A percentile compares a stretch with the other conserved stretches of the same genome.
These are phyloP conservation scores for Pseudogymnoascus sp. DNA, from an alignment of 2,329 filamentous ascomycete genomes.

Conservation along the genomic window DNA sequence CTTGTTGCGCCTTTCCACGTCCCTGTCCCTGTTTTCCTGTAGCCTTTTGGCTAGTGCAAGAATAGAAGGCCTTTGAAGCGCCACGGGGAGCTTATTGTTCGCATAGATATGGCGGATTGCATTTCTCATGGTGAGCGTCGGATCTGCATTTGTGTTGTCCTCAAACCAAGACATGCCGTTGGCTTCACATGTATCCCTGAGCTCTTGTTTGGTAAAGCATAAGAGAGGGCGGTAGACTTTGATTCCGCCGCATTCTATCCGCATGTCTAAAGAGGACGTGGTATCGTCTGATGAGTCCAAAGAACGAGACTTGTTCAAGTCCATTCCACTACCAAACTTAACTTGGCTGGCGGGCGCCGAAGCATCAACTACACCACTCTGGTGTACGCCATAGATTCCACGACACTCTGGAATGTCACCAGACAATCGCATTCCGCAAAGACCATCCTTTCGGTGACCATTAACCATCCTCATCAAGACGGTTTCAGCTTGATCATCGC, in stretches of 20 bases:
- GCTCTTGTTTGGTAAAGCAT: constrained; percentile 61
- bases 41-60: constrained; percentile 53
- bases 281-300: not conserved
- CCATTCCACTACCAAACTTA: not conserved
- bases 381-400: constrained; percentile 64
- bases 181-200: constrained; percentile 70
- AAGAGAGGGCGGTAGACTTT: constrained; percentile 64
- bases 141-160: constrained; percentile 75
- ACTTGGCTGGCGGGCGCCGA: constrained; percentile 2
- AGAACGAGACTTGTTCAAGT: not conserved
- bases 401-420: constrained; percentile 78
- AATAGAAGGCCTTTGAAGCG: constrained; percentile 61
- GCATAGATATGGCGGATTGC: constrained; percentile 64
- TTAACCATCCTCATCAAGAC: constrained; percentile 69
- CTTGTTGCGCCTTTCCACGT: constrained; percentile 48
- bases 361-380: constrained; percentile 54
- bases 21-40: constrained; percentile 36
- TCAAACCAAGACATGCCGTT: constrained; percentile 70
- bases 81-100: constrained; percentile 56
- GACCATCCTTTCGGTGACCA: constrained; percentile 62
- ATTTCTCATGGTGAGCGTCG: constrained; percentile 72
- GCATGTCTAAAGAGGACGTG: constrained; percentile 22
- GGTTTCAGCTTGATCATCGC: constrained; percentile 88
- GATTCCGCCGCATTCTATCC: constrained; percentile 60
- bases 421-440: constrained; percentile 61